Evolutionary conservation across 805 yeast genomes (phyloP).

Genomic region (Metschnikowia colocasiae): DNA sequence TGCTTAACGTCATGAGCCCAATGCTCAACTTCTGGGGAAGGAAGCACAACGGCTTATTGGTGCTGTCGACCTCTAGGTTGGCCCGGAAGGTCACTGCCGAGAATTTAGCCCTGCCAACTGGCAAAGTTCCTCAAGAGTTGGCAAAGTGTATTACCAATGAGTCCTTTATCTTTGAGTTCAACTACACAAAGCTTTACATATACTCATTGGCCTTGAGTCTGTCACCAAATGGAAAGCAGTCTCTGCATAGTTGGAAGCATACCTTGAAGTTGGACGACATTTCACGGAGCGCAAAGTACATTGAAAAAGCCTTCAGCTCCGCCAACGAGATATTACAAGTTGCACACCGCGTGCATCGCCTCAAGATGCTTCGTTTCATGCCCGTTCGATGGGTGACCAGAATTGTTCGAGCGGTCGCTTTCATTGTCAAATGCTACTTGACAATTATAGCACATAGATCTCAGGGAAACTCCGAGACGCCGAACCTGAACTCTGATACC

Average conservation of each 20-base stretch:
- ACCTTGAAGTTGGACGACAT: constrained; percentile 62
- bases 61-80: constrained; percentile 43
- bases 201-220: constrained; percentile 74
- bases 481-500: constrained; percentile 23
- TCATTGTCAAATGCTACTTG: constrained; percentile 79
- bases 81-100: constrained; percentile 29
- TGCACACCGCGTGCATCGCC: constrained; percentile 63
- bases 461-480: constrained; percentile 17
- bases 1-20: constrained; percentile 71
- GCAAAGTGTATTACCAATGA: constrained; percentile 55
- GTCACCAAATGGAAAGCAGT: constrained; percentile 21
- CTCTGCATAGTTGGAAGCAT: constrained; percentile 11
- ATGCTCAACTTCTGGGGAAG: constrained; percentile 75
- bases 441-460: constrained; percentile 52
- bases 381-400: constrained; percentile 93
- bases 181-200: constrained; percentile 79
- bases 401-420: constrained; percentile 83
- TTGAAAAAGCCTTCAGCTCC: constrained; percentile 76
- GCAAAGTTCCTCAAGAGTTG: constrained; percentile 38
- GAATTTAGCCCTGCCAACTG: constrained; percentile 26
- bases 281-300: constrained; percentile 68
- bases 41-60: constrained; percentile 54
- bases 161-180: constrained; percentile 73
- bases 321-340: constrained; percentile 76
- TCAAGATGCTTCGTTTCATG: constrained; percentile 65